A percentile compares a stretch with the other conserved stretches of the same genome.
Conservation (phyloP, 2,329 filamentous ascomycete genomes). For the Penicillium rolfsii region DNA sequence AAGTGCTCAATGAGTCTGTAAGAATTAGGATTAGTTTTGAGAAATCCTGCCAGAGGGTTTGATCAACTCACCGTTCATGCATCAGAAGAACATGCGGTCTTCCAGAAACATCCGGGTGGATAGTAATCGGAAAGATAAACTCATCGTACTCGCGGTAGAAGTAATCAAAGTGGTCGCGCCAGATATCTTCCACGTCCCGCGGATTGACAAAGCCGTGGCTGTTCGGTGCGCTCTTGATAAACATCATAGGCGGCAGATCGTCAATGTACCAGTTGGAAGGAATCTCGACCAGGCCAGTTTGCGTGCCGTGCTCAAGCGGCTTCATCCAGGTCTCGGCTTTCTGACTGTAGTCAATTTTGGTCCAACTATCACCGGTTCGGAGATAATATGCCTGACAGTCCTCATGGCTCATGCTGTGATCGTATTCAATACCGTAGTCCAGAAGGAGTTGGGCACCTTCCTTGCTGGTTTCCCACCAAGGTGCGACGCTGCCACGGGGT, state of each 20-base stretch:
- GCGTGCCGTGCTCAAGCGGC: slow-evolving; percentile 50
- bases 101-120: slow-evolving; percentile 74
- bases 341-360: slow-evolving; percentile 47
- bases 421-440: slow-evolving; percentile 50
- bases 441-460: slow-evolving; percentile 60
- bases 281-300: slow-evolving; percentile 49
- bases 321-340: slow-evolving; percentile 51
- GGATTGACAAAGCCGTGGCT: slow-evolving; percentile 62
- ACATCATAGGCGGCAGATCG: slow-evolving; percentile 51
- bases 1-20: slow-evolving; percentile 34
- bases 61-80: slow-evolving; percentile 63
- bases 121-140: slow-evolving; percentile 76
- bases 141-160: slow-evolving; percentile 77
- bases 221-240: slow-evolving; percentile 52
- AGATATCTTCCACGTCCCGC: slow-evolving; percentile 61
- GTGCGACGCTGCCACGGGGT: slow-evolving; percentile 71
- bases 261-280: slow-evolving; percentile 51
- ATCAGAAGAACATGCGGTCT: slow-evolving; percentile 72
- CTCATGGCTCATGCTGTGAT: slow-evolving; percentile 51
- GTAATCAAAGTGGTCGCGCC: slow-evolving; percentile 66
- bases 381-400: slow-evolving; percentile 51
- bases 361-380: slow-evolving; percentile 49
- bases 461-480: slow-evolving; percentile 73
- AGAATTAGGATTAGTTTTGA: slow-evolving; percentile 2
- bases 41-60: not conserved